phyloP scores from a whole-genome alignment of 306 rosid species.

The Rosa multiflora region DNA sequence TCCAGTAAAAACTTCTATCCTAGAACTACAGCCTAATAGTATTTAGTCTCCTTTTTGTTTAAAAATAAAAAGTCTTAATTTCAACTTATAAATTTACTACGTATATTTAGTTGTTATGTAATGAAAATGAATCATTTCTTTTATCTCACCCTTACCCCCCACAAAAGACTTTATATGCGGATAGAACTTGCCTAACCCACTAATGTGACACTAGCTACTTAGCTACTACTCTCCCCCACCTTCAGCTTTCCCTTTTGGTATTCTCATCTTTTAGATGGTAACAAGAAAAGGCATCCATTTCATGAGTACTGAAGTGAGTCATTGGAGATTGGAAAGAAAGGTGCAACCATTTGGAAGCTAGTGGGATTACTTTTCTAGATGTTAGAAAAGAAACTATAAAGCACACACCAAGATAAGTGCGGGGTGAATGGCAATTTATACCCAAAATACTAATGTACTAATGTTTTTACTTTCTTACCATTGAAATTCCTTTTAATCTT shows the following conservation, averaged over 20 bases:
- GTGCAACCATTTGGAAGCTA: constrained; percentile 27
- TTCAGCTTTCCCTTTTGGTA: background rate
- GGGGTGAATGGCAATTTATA: background rate
- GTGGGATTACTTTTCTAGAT: constrained; percentile 12
- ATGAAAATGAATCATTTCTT: background rate
- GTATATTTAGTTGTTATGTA: background rate
- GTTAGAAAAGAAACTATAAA: background rate
- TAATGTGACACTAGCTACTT: constrained; percentile 25
- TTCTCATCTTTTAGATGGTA: constrained; percentile 14
- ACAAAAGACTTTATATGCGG: background rate
- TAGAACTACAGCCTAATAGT: too few relatives aligned
- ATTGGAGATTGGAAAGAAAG: constrained; percentile 18
- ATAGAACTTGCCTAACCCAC: constrained; percentile 41
- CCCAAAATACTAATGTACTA: background rate
- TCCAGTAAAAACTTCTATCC: too few relatives aligned
- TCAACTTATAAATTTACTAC: too few relatives aligned
- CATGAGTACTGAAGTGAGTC: constrained; percentile 26
- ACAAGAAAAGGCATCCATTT: constrained; percentile 30
- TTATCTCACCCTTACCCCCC: background rate
- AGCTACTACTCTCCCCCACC: background rate
- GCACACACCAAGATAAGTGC: background rate
- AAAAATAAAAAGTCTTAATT: too few relatives aligned
- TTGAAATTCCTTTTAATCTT: background rate
- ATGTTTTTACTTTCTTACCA: background rate
- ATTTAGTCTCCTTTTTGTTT: too few relatives aligned